These are phyloP conservation scores for Centaurea solstitialis DNA, from an alignment of 129 eudicot species.

Conservation along the genomic window DNA sequence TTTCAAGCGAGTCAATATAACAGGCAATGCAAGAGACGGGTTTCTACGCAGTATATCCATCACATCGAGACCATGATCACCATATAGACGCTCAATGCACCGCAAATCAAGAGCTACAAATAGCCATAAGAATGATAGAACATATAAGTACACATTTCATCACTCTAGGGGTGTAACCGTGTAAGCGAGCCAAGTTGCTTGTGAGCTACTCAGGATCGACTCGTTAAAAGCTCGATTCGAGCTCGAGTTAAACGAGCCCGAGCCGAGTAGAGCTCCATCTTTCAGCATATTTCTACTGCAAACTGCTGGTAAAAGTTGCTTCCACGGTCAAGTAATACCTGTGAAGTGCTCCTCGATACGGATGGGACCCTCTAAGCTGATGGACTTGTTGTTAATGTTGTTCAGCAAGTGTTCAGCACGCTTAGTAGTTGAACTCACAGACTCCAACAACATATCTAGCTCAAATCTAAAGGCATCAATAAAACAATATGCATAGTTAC, in stretches of 20 bases:
- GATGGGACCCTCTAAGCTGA: slow-evolving; percentile 54
- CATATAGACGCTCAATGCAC: slow-evolving; percentile 96
- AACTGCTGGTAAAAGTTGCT: not conserved
- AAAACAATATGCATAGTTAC: not conserved
- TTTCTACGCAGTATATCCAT: slow-evolving; percentile 89
- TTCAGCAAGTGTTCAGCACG: slow-evolving; percentile 86
- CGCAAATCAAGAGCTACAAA: slow-evolving; percentile 77
- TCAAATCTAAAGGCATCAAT: slow-evolving; percentile 66
- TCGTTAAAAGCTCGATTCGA: too few relatives aligned
- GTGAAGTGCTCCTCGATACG: slow-evolving; percentile 83
- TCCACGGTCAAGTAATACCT: slow-evolving; percentile 39
- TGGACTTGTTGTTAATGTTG: slow-evolving; percentile 51
- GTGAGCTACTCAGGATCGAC: too few relatives aligned
- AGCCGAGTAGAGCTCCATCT: not conserved
- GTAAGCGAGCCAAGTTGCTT: too few relatives aligned
- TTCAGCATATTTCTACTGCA: not conserved
- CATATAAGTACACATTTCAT: not conserved
- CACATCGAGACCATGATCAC: slow-evolving; percentile 98
- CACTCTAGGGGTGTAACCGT: not conserved
- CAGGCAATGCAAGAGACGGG: slow-evolving; percentile 79
- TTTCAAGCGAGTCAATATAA: slow-evolving; percentile 84
- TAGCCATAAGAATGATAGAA: slow-evolving; percentile 15
- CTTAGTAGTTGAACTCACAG: slow-evolving; percentile 80
- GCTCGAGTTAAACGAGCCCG: too few relatives aligned
- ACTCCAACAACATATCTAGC: slow-evolving; percentile 96